These are phyloP conservation scores for Rutstroemia sp. DNA, from an alignment of 2,329 filamentous ascomycete genomes.

Conservation along the genomic window DNA sequence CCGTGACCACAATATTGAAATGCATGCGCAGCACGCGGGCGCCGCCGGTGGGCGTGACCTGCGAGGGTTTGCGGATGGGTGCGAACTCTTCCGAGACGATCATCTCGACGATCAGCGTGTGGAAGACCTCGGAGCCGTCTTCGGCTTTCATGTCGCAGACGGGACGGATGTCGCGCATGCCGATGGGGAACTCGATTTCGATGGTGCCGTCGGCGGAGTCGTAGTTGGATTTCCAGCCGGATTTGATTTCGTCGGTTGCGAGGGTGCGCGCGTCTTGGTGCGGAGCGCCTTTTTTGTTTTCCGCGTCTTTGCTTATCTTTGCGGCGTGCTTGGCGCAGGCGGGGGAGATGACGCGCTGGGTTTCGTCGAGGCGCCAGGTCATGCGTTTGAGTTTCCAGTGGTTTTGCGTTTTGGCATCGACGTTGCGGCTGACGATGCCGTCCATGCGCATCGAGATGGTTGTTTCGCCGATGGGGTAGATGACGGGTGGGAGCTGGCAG, in stretches of 20 bases:
- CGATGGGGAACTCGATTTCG: conserved; percentile 70
- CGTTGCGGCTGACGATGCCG: conserved; percentile 69
- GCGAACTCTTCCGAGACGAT: conserved; percentile 89
- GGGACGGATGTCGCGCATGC: conserved; percentile 52
- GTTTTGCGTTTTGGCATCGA: conserved; percentile 62
- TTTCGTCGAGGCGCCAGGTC: conserved; percentile 90
- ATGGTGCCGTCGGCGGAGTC: conserved; percentile 62
- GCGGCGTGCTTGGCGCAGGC: conserved; percentile 71
- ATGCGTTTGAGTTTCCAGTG: conserved; percentile 86
- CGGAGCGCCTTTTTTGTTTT: conserved; percentile 55
- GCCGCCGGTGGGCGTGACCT: conserved; percentile 79
- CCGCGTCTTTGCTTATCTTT: conserved; percentile 37
- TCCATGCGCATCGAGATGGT: conserved; percentile 73
- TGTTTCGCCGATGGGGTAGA: conserved; percentile 81
- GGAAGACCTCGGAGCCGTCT: conserved; percentile 70
- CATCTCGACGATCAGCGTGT: conserved; percentile 85
- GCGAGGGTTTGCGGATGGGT: conserved; percentile 57
- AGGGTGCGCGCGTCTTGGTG: conserved; percentile 73
- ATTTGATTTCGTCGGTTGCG: conserved; percentile 73
- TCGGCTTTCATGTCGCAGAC: conserved; percentile 71
- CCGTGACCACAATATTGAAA: conserved; percentile 76
- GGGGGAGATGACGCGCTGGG: conserved; percentile 68
- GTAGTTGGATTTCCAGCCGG: conserved; percentile 78
- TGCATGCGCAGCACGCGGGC: conserved; percentile 90
- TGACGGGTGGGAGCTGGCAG: conserved; percentile 72